Evolutionary conservation across 2,329 filamentous ascomycete genomes (phyloP), one percentile per base, ranked within the genome.

Genomic region (Penicillium sp.): DNA sequence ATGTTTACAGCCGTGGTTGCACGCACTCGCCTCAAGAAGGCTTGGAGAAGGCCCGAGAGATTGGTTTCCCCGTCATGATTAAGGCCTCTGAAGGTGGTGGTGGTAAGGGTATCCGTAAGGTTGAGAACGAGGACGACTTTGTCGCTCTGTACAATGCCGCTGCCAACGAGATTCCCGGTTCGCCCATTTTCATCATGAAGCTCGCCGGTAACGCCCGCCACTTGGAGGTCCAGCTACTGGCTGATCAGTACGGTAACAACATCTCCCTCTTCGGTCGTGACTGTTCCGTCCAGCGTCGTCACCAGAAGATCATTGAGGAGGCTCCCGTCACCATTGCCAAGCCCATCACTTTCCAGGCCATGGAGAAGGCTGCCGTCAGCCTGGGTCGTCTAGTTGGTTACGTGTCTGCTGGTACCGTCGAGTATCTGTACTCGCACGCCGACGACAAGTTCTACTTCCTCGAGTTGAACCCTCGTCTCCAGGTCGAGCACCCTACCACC

Each of bases 111-210:
- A 99, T 99, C 75, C 92, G 96, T 75, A 97, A 98, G 81, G 95
- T 95, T 67, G 83, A 91, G 62, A 83, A 83, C 61, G 93, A 96
- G 75, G 89, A 94, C 43, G 88, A 90, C 63, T 99, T 99, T 71
- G 84, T 89, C 73, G 83, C 84, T 68, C 83, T 98, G 47, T 99
- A 98, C 85, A 95, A 96, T 78, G 95, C 94, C 47, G 95, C 96
- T 22, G 93, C 95, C 5, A 96, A 89, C 77, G 96, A 99, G 78
- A 98, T 99, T 67, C 96, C 95, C 11, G 96, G 96, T 50, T 99
- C 95, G 33, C 95, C 96, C 68, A 99, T 99, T 79, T 99, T 99
- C 85, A 96, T 99, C 81, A 99, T 99, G 95, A 97, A 99, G 87
- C 83, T 99, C 64, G 95, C 95, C 51, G 95, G 94, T 69, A 96